These are phyloP conservation scores for Stentor roeselii DNA, from an alignment of 73 alveolate species.

Conservation along the genomic window DNA sequence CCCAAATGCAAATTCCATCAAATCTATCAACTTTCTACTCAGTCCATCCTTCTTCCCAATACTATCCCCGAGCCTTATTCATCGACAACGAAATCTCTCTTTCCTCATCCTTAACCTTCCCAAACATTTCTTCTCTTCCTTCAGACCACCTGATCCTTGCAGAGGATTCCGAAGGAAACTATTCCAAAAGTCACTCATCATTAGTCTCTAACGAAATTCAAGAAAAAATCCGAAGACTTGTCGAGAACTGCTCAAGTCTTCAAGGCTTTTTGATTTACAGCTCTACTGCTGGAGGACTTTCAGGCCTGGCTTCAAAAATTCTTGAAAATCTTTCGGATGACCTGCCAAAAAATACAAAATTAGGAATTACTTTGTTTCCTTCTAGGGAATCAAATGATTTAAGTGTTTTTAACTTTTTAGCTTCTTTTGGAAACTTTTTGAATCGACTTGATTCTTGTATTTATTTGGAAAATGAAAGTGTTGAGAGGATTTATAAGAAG, in stretches of 20 bases:
- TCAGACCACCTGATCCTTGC: slow-evolving; percentile 73
- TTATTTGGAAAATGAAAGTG: slow-evolving; percentile 89
- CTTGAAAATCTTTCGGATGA: slow-evolving; percentile 91
- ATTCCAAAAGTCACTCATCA: slow-evolving; percentile 92
- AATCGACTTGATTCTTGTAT: slow-evolving; percentile 85
- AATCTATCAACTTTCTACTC: slow-evolving; percentile 96
- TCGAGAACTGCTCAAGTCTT: slow-evolving; percentile 76
- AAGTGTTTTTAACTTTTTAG: slow-evolving; percentile 76
- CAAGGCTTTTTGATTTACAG: slow-evolving; percentile 77
- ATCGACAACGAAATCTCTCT: slow-evolving; percentile 95
- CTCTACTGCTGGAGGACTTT: slow-evolving; percentile 82
- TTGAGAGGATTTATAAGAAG: slow-evolving; percentile 90
- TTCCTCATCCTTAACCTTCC: too few relatives aligned
- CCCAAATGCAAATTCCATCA: slow-evolving; percentile 97
- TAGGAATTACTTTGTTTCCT: slow-evolving; percentile 82
- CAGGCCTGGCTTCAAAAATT: slow-evolving; percentile 74
- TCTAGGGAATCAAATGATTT: slow-evolving; percentile 79
- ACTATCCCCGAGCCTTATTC: slow-evolving; percentile 97
- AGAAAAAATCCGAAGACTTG: slow-evolving; percentile 89
- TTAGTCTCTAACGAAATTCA: slow-evolving; percentile 86
- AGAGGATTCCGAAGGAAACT: slow-evolving; percentile 90
- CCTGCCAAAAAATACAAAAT: slow-evolving; percentile 80
- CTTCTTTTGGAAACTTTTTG: slow-evolving; percentile 57
- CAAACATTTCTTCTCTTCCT: slow-evolving; percentile 58
- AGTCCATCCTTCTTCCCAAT: slow-evolving; percentile 96